These are phyloP conservation scores for Reutealis trisperma DNA, from an alignment of 345 rosid species.

Conservation along the genomic window DNA sequence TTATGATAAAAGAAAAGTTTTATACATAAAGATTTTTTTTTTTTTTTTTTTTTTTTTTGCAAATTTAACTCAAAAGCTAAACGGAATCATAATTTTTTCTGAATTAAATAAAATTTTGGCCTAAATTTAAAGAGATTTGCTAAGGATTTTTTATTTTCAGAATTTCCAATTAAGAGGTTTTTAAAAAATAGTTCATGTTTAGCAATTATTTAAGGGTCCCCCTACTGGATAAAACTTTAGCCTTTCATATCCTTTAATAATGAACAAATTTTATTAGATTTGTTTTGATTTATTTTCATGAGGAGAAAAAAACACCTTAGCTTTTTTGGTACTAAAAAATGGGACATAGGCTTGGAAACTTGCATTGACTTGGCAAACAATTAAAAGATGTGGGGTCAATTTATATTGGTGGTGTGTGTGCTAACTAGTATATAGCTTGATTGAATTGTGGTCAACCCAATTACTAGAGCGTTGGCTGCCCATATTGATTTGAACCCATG, in stretches of 20 bases:
- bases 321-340: neutral
- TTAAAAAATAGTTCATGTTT: neutral
- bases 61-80: no score
- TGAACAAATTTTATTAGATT: neutral
- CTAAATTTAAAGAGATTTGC: constrained; percentile 9
- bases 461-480: neutral
- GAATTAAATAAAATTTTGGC: no score
- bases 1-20: no score
- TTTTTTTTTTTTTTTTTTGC: no score
- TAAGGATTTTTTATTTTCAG: no score
- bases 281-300: neutral
- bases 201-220: constrained; percentile 18
- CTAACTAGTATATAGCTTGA: neutral
- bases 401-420: neutral
- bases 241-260: neutral
- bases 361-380: constrained; percentile 29
- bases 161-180: neutral
- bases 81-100: no score
- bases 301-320: neutral
- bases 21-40: no score
- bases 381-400: constrained; percentile 2
- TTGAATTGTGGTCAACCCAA: constrained; percentile 37
- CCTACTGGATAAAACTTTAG: constrained; percentile 8
- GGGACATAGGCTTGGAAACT: constrained; percentile 1
- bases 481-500: constrained; percentile 7